Conservation (phyloP, 805 yeast species). For the Metschnikowia santaceciliae region DNA sequence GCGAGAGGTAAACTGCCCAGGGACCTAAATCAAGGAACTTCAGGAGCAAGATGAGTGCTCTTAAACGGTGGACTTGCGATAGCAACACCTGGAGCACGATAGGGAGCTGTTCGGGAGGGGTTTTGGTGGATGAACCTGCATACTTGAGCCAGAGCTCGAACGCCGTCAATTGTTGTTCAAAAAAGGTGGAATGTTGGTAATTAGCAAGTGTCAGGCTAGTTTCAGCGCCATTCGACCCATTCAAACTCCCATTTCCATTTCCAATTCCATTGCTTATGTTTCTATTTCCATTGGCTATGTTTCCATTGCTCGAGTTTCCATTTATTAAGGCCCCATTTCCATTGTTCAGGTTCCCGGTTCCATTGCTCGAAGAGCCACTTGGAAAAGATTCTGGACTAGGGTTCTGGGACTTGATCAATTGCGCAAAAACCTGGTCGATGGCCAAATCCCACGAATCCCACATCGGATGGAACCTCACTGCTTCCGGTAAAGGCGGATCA, state of each 20-base stretch:
- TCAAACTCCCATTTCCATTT: not conserved
- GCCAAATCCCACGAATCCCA: constrained; percentile 99
- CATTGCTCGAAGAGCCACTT: too few species aligned
- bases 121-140: constrained; percentile 70
- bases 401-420: constrained; percentile 47
- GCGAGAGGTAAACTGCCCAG: constrained; percentile 91
- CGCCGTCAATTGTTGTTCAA: constrained; percentile 94
- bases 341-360: too few species aligned
- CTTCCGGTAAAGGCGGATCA: constrained; percentile 87
- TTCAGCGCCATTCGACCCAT: not conserved
- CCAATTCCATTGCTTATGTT: too few species aligned
- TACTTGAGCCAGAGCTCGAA: constrained; percentile 95
- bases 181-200: constrained; percentile 88
- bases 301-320: not conserved
- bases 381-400: not conserved
- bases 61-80: constrained; percentile 88
- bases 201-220: constrained; percentile 31
- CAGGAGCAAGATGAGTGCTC: constrained; percentile 81
- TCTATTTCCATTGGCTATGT: too few species aligned
- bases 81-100: constrained; percentile 87
- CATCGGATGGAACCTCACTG: constrained; percentile 77
- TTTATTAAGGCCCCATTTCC: too few species aligned
- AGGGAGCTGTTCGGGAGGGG: constrained; percentile 93
- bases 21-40: constrained; percentile 92
- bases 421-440: constrained; percentile 85